Conservation (phyloP, 169 alveolate species). For the Cryptosporidium canis region DNA sequence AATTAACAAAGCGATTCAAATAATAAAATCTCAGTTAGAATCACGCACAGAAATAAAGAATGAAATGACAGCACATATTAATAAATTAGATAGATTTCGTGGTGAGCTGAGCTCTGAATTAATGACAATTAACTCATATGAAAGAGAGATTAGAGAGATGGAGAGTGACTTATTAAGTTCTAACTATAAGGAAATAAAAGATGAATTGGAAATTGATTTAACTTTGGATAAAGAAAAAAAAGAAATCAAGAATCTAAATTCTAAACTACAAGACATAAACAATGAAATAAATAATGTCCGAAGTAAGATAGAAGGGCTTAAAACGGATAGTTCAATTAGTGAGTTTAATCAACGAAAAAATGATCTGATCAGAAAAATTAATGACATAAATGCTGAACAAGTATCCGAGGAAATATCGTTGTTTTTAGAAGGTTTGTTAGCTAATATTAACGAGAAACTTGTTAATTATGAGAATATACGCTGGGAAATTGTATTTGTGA, state of each 20-base stretch:
- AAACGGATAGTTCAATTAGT: background rate
- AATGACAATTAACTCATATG: background rate
- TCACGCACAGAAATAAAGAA: background rate
- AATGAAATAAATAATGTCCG: conserved; percentile 1
- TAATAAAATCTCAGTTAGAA: background rate
- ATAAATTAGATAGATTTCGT: conserved; percentile 1
- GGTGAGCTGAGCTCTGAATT: background rate
- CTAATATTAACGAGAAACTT: background rate
- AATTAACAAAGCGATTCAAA: background rate
- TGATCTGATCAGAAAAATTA: background rate
- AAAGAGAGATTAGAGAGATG: background rate
- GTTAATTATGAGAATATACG: background rate
- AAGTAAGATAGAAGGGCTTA: background rate
- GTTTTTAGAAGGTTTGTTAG: background rate
- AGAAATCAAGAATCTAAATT: background rate
- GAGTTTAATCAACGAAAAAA: background rate
- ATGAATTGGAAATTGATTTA: background rate
- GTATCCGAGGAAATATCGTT: background rate
- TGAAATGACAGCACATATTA: background rate
- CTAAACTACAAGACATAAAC: background rate
- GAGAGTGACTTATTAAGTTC: background rate
- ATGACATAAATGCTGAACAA: conserved; percentile 4
- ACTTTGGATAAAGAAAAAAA: background rate
- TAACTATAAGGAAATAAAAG: background rate
- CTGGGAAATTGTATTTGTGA: background rate